Evolutionary conservation across 2,329 filamentous ascomycete genomes (phyloP).

Genomic region (Cordyceps farinosa): DNA sequence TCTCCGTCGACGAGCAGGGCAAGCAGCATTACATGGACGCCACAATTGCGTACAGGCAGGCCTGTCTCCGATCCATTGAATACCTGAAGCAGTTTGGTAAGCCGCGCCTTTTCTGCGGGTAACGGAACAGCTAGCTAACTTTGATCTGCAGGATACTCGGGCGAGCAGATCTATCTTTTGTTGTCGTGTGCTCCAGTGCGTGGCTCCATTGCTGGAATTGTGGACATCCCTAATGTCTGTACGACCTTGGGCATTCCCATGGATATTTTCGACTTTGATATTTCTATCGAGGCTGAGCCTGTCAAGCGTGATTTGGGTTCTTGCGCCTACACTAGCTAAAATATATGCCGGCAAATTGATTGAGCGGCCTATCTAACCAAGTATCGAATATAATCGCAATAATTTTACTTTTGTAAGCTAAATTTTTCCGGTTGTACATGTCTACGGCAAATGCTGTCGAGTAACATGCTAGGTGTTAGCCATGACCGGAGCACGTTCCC

Average conservation of each 20-base stretch:
- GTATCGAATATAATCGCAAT: neutral
- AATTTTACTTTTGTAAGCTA: neutral
- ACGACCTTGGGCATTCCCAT: conserved; percentile 85
- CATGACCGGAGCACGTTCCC: no score
- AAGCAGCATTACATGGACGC: conserved; percentile 89
- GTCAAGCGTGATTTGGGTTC: conserved; percentile 23
- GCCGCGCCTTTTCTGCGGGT: neutral
- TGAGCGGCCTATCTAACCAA: neutral
- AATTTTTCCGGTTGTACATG: no score
- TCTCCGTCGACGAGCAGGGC: conserved; percentile 81
- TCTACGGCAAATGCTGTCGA: no score
- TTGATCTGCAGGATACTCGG: conserved; percentile 50
- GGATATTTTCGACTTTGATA: conserved; percentile 95
- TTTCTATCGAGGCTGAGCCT: conserved; percentile 44
- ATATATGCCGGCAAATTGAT: neutral
- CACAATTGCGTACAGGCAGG: conserved; percentile 82
- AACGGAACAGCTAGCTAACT: neutral
- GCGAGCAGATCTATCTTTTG: conserved; percentile 80
- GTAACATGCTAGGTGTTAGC: no score
- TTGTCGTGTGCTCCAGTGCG: conserved; percentile 83
- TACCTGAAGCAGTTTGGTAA: conserved; percentile 35
- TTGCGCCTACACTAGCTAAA: conserved; percentile 19
- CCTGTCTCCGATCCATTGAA: conserved; percentile 54
- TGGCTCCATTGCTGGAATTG: conserved; percentile 83
- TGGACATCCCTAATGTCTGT: conserved; percentile 88